Conservation (phyloP, 345 rosid genomes). For the Eutrema japonicum region DNA sequence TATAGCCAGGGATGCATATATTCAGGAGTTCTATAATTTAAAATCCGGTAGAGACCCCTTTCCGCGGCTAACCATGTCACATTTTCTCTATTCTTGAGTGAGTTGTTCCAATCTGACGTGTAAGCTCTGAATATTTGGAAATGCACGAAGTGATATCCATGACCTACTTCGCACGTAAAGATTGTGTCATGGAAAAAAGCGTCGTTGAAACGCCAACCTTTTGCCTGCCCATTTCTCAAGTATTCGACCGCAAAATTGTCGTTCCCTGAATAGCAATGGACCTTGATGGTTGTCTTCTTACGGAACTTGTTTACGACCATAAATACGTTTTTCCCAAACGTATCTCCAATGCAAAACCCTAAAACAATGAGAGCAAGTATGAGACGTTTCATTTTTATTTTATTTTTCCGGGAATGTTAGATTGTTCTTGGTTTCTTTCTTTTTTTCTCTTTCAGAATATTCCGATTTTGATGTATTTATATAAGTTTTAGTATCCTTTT, state of each 20-base stretch:
- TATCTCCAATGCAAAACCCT: constrained; percentile 26
- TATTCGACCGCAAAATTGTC: not conserved
- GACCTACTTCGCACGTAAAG: not conserved
- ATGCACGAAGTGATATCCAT: not conserved
- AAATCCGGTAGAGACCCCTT: not conserved
- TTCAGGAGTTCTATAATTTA: not conserved
- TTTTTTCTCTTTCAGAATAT: not conserved
- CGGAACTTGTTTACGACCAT: constrained; percentile 24
- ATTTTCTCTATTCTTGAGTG: not conserved
- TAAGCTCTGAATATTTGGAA: not conserved
- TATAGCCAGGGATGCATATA: not conserved
- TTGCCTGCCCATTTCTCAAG: not conserved
- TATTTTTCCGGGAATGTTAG: not conserved
- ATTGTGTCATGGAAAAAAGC: not conserved
- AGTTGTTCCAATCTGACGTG: not conserved
- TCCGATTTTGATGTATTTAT: not conserved
- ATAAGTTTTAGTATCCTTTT: not conserved
- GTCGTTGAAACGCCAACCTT: not conserved
- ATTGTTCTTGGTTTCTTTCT: not conserved
- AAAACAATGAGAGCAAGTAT: constrained; percentile 15
- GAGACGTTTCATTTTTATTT: constrained; percentile 25
- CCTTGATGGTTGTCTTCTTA: not conserved
- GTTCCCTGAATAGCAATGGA: constrained; percentile 25
- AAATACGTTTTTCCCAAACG: constrained; percentile 21
- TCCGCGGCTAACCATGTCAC: constrained; percentile 24